These are phyloP conservation scores for Barnettozyma siamensis DNA, from an alignment of 805 yeast species.

Conservation along the genomic window DNA sequence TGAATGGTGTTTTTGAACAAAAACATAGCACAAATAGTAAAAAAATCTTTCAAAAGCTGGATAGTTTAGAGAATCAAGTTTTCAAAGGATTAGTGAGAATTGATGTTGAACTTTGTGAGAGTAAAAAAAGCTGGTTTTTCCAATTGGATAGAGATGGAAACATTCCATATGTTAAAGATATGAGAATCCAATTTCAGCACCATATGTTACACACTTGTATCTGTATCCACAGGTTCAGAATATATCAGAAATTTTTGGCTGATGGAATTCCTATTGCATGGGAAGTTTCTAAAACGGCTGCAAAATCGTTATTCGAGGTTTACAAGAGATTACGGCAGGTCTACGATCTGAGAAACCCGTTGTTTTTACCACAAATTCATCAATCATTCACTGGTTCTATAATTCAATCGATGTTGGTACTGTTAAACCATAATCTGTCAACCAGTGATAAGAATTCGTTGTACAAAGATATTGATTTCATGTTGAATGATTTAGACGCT, in stretches of 20 bases:
- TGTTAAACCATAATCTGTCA: conserved; percentile 19
- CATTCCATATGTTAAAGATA: conserved; percentile 19
- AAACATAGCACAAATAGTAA: conserved; percentile 15
- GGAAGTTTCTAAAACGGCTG: conserved; percentile 24
- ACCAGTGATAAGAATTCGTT: conserved; percentile 17
- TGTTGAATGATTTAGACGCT: conserved; percentile 22
- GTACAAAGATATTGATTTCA: conserved; percentile 23
- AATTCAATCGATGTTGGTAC: conserved; percentile 27
- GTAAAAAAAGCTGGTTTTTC: conserved; percentile 24
- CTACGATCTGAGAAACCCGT: conserved; percentile 22
- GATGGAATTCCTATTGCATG: conserved; percentile 26
- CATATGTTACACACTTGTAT: conserved; percentile 28
- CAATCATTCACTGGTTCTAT: conserved; percentile 30
- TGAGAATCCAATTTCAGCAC: conserved; percentile 25
- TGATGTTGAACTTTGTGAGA: conserved; percentile 22
- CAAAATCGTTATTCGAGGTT: conserved; percentile 24
- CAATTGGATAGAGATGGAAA: conserved; percentile 21
- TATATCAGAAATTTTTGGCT: conserved; percentile 24
- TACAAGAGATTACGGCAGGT: conserved; percentile 23
- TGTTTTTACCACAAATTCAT: conserved; percentile 28
- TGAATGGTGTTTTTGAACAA: conserved; percentile 24
- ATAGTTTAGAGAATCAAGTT: conserved; percentile 13
- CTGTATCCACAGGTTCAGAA: conserved; percentile 27
- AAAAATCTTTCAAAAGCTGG: conserved; percentile 15
- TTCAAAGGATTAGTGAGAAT: conserved; percentile 24